Evolutionary conservation across 2,329 filamentous ascomycete genomes (phyloP).

Genomic region (Orbilia brochopaga): DNA sequence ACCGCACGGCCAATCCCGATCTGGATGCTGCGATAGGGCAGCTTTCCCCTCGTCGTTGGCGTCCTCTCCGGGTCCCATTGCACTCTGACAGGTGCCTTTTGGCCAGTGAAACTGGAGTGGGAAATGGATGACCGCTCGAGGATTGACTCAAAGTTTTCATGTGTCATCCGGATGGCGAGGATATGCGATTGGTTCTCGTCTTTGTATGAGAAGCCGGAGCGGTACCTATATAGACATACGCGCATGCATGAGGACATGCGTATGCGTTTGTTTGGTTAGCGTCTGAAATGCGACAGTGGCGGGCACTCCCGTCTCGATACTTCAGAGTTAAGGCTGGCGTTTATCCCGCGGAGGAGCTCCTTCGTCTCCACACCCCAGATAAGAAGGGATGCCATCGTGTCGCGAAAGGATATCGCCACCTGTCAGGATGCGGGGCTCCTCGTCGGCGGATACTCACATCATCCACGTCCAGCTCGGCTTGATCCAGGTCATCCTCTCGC

Average conservation of each 20-base stretch:
- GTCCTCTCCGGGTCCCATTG: constrained; percentile 71
- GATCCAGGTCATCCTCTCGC: constrained; percentile 69
- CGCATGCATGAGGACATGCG: constrained; percentile 26
- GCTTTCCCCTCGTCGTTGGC: constrained; percentile 58
- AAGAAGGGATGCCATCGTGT: too few relatives aligned
- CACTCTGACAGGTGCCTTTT: constrained; percentile 61
- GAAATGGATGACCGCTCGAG: constrained; percentile 58
- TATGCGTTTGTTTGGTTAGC: constrained; percentile 43
- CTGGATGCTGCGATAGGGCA: constrained; percentile 67
- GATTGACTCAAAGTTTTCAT: constrained; percentile 60
- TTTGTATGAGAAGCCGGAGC: constrained; percentile 67
- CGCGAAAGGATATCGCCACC: too few relatives aligned
- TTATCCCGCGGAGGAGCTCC: too few relatives aligned
- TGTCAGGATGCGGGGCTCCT: too few relatives aligned
- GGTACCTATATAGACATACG: constrained; percentile 59
- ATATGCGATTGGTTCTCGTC: constrained; percentile 65
- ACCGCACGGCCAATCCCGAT: constrained; percentile 65
- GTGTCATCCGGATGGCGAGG: constrained; percentile 66
- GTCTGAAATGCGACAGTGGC: too few relatives aligned
- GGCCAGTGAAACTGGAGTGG: constrained; percentile 56
- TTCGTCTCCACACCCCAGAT: too few relatives aligned
- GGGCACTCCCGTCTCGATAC: too few relatives aligned
- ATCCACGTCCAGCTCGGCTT: constrained; percentile 69
- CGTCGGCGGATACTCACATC: constrained; percentile 50
- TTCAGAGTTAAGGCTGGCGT: too few relatives aligned